Conservation (phyloP, 2,329 filamentous ascomycete species). For the Aureobasidium musti region DNA sequence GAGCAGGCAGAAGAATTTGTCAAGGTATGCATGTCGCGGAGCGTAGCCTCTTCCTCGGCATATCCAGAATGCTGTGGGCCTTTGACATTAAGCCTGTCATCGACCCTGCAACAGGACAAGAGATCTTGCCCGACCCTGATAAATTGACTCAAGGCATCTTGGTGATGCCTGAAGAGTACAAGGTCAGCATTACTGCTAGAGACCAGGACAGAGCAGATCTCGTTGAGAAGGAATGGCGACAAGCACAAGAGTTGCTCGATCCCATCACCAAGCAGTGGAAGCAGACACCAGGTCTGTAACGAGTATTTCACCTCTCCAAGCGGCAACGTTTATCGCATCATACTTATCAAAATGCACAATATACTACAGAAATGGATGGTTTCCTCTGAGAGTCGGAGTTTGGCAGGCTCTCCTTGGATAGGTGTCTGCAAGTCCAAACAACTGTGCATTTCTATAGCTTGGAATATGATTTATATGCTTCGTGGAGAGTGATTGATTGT, state of each 20-base stretch:
- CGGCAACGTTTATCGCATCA: too few relatives aligned
- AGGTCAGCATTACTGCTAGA: constrained; percentile 43
- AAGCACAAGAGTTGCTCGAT: constrained; percentile 35
- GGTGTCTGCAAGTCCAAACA: too few relatives aligned
- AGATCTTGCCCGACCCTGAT: constrained; percentile 46
- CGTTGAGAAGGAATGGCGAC: constrained; percentile 36
- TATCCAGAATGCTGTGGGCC: constrained; percentile 54
- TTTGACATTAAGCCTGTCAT: constrained; percentile 37
- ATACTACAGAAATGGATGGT: too few relatives aligned
- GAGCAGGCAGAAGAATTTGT: constrained; percentile 60
- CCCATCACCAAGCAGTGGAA: constrained; percentile 39
- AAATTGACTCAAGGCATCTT: constrained; percentile 49
- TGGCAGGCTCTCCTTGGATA: too few relatives aligned
- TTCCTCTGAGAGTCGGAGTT: too few relatives aligned
- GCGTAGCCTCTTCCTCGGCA: constrained; percentile 51
- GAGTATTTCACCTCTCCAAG: too few relatives aligned
- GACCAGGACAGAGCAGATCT: constrained; percentile 40
- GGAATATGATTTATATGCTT: too few relatives aligned
- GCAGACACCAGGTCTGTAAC: constrained; percentile 6
- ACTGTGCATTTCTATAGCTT: too few relatives aligned
- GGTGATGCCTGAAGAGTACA: constrained; percentile 48
- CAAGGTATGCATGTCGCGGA: constrained; percentile 60
- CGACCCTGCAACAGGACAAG: constrained; percentile 38
- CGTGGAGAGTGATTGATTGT: too few relatives aligned
- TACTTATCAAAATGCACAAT: too few relatives aligned